These are phyloP conservation scores for Plasmodium coatneyi DNA, from an alignment of 169 alveolate genomes.

Conservation along the genomic window DNA sequence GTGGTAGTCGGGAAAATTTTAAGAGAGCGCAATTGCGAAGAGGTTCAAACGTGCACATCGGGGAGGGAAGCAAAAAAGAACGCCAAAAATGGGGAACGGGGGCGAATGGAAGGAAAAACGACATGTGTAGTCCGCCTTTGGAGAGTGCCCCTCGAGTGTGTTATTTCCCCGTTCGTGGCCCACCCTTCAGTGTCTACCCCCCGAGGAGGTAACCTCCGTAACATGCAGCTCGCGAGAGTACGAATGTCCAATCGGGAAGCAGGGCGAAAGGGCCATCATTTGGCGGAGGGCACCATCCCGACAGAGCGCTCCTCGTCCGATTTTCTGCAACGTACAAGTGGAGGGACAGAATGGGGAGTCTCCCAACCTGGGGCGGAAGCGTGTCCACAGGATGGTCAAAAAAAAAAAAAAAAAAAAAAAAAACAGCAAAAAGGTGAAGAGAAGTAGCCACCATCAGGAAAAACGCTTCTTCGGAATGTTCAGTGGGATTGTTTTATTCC, in stretches of 20 bases:
- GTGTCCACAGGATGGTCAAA: not conserved
- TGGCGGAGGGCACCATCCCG: not conserved
- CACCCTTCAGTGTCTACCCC: not conserved
- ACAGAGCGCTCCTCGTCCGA: not conserved
- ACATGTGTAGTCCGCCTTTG: not conserved
- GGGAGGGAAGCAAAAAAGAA: not conserved
- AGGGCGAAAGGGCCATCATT: not conserved
- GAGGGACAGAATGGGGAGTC: not conserved
- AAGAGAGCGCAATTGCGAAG: not conserved
- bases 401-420: too few species aligned
- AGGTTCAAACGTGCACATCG: not conserved
- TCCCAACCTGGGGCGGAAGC: not conserved
- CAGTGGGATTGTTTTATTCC: not conserved
- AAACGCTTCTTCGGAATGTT: not conserved
- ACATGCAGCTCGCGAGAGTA: not conserved
- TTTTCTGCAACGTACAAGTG: not conserved
- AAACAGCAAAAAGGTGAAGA: not conserved
- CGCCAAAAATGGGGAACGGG: too few species aligned
- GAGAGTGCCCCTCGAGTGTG: not conserved
- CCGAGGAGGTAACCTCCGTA: not conserved
- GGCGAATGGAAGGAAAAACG: not conserved
- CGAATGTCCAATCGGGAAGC: not conserved
- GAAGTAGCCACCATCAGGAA: not conserved
- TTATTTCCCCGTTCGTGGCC: not conserved
- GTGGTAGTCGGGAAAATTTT: not conserved